Evolutionary conservation across 2,329 filamentous ascomycete species (phyloP).

Genomic region (Alternaria solani): DNA sequence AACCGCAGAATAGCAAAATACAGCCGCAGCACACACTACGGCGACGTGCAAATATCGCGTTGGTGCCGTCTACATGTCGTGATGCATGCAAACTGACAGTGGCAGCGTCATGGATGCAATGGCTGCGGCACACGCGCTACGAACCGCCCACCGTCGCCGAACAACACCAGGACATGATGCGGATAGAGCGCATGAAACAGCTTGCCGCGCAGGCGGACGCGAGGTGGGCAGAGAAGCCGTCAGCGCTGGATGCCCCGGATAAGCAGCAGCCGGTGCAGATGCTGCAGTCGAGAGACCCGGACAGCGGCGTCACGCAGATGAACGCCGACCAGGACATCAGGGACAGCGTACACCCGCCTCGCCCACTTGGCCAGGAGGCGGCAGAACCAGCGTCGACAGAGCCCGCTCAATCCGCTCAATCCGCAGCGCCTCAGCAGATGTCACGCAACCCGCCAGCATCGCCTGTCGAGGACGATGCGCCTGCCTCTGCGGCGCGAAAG

Average conservation of each 20-base stretch:
- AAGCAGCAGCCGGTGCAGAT: slow-evolving; percentile 58
- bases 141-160: slow-evolving; percentile 66
- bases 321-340: slow-evolving; percentile 45
- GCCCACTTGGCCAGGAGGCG: slow-evolving; percentile 5
- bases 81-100: slow-evolving; percentile 1
- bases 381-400: slow-evolving; percentile 13
- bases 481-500: slow-evolving; percentile 32
- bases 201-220: slow-evolving; percentile 68
- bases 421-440: slow-evolving; percentile 21
- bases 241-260: slow-evolving; percentile 64
- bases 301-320: slow-evolving; percentile 48
- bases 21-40: slow-evolving; percentile 61
- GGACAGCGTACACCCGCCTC: slow-evolving; percentile 25
- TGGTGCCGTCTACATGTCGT: slow-evolving; percentile 5
- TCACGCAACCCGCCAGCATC: slow-evolving; percentile 27
- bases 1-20: slow-evolving; percentile 67
- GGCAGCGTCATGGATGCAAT: slow-evolving; percentile 72
- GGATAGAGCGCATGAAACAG: slow-evolving; percentile 66
- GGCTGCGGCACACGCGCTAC: slow-evolving; percentile 68
- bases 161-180: slow-evolving; percentile 64
- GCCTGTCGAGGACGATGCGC: slow-evolving; percentile 14
- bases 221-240: slow-evolving; percentile 67
- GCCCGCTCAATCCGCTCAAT: background rate
- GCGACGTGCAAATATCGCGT: slow-evolving; percentile 69
- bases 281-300: slow-evolving; percentile 54